Conservation (phyloP, 768 basidiomycete genomes). For the Neoboletus magnificus region DNA sequence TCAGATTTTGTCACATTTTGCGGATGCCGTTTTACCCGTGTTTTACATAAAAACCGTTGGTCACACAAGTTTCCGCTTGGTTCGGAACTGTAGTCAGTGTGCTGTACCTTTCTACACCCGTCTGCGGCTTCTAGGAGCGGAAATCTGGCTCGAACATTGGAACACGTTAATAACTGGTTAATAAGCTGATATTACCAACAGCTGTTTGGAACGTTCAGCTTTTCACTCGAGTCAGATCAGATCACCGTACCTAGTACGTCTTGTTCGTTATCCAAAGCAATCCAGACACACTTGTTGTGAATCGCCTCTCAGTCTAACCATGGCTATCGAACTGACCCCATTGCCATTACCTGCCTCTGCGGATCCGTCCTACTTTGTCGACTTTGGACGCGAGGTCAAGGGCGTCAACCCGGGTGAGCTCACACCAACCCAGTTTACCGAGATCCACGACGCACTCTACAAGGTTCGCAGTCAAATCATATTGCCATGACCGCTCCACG, state of each 20-base stretch:
- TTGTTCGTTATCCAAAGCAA: not conserved
- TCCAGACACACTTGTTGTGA: not conserved
- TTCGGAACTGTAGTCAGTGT: too few species aligned
- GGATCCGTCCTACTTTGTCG: constrained; percentile 59
- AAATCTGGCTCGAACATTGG: not conserved
- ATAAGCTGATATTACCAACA: not conserved
- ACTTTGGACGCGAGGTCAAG: constrained; percentile 77
- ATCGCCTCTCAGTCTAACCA: constrained; percentile 24
- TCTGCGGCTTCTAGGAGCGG: not conserved
- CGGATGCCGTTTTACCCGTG: not conserved
- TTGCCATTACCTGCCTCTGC: constrained; percentile 73
- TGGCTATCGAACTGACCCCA: constrained; percentile 66
- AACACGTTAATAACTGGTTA: not conserved
- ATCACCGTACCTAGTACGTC: not conserved
- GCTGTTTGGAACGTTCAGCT: not conserved
- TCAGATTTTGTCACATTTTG: not conserved
- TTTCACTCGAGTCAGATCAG: not conserved
- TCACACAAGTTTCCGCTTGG: not conserved
- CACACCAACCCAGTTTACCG: constrained; percentile 56
- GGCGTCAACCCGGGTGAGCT: constrained; percentile 68
- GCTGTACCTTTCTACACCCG: not conserved
- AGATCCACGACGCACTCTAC: constrained; percentile 73
- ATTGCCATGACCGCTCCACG: not conserved
- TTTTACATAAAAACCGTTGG: not conserved
- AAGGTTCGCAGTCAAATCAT: constrained; percentile 44